Conservation (phyloP, 305 asterid genomes). For the Fraxinus xanthoxyloides region DNA sequence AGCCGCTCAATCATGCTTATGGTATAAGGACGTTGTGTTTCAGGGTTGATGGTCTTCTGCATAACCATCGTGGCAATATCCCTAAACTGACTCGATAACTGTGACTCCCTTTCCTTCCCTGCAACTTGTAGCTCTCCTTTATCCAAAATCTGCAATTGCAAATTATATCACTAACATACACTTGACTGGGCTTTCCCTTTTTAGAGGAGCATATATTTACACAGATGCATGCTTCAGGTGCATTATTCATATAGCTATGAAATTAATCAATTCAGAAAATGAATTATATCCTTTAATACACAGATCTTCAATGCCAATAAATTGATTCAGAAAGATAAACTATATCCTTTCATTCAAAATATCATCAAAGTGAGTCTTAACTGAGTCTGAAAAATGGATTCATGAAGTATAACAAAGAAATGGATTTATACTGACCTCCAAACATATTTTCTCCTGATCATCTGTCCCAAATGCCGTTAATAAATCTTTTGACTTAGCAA, state of each 20-base stretch:
- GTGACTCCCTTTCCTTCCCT: conserved; percentile 89
- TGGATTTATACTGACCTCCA: conserved; percentile 34
- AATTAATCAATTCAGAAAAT: neutral
- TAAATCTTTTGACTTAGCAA: conserved; percentile 45
- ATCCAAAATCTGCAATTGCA: conserved; percentile 66
- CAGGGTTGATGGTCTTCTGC: conserved; percentile 86
- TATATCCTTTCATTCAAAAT: neutral
- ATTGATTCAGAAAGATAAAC: neutral
- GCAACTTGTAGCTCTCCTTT: conserved; percentile 93
- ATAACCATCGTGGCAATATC: conserved; percentile 85
- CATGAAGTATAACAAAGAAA: neutral
- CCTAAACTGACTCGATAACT: conserved; percentile 75
- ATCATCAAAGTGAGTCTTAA: neutral
- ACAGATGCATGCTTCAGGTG: neutral
- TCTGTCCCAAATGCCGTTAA: conserved; percentile 40
- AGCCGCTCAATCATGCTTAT: conserved; percentile 92
- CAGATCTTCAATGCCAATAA: neutral
- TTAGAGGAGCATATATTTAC: neutral
- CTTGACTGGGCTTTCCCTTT: neutral
- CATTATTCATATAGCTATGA: neutral
- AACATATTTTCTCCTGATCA: conserved; percentile 37
- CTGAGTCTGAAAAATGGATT: neutral
- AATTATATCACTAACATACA: conserved; percentile 9
- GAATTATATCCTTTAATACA: neutral
- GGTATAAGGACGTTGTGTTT: conserved; percentile 82